Percentiles rank a stretch among this genome's conserved stretches.
phyloP scores from a whole-genome alignment of 225 moss, liverwort and hornwort genomes.

The Sphagnum contortum region DNA sequence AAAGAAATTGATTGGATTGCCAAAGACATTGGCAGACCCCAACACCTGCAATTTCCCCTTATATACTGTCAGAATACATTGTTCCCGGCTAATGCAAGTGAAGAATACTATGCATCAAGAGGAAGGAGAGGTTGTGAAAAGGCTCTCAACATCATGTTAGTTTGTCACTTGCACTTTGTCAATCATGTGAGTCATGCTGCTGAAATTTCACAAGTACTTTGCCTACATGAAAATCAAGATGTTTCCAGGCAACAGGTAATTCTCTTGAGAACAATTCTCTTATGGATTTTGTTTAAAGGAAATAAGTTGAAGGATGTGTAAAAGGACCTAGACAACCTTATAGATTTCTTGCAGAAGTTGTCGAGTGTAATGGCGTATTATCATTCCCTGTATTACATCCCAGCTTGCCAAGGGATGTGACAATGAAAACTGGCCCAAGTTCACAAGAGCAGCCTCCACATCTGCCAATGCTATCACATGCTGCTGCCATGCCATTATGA shows the following conservation, averaged over 20 bases:
- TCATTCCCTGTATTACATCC: conserved; percentile 93
- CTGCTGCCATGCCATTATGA: conserved; percentile 31
- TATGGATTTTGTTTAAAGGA: no score
- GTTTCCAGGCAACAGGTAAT: no score
- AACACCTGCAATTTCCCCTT: conserved; percentile 48
- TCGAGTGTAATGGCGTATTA: conserved; percentile 89
- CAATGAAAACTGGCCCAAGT: conserved; percentile 68
- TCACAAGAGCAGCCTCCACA: conserved; percentile 84
- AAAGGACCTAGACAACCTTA: conserved; percentile 31
- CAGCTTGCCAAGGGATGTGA: conserved; percentile 96
- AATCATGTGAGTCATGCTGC: no score
- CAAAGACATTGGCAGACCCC: conserved; percentile 91
- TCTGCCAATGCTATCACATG: conserved; percentile 94
- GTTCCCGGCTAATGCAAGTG: no score
- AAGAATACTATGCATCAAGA: no score
- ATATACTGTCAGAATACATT: no score
- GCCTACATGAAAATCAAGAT: no score
- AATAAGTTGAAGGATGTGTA: neutral
- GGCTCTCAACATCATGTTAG: no score
- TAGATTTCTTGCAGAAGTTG: conserved; percentile 94
- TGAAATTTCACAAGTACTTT: no score
- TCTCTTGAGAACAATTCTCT: no score
- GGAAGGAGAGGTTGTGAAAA: no score
- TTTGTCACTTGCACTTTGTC: no score
- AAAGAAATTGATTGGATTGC: conserved; percentile 88